Percentiles rank a stretch among this genome's conserved stretches.
phyloP scores from a whole-genome alignment of 1,284 basidiomycete species.

The Tranzscheliella williamsii region DNA sequence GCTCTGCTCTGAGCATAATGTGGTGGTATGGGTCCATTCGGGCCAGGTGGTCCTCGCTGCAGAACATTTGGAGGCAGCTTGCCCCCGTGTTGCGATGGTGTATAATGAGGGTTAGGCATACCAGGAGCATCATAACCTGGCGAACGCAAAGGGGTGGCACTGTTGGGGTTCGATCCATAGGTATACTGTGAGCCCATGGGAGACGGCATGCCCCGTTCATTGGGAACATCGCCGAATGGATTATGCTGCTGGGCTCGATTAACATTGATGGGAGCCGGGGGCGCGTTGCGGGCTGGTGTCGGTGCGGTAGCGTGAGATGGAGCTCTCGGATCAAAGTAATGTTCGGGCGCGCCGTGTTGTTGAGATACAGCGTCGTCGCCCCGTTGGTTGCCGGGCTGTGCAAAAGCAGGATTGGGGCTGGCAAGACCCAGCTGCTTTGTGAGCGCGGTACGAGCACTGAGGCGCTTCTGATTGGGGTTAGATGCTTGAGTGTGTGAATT shows the following conservation, averaged over 20 bases:
- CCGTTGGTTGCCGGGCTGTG: not conserved
- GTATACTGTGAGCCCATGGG: slow-evolving; percentile 6
- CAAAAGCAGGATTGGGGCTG: slow-evolving; percentile 9
- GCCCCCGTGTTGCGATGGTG: not conserved
- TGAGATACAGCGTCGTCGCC: not conserved
- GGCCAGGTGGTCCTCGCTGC: slow-evolving; percentile 27
- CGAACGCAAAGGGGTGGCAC: slow-evolving; percentile 28
- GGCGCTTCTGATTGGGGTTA: slow-evolving; percentile 2
- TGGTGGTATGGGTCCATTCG: slow-evolving; percentile 4
- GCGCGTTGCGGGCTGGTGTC: slow-evolving; percentile 7
- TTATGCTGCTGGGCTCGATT: slow-evolving; percentile 22
- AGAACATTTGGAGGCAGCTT: slow-evolving; percentile 23
- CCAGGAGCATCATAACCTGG: slow-evolving; percentile 14
- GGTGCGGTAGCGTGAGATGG: not conserved
- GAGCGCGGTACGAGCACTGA: slow-evolving; percentile 37
- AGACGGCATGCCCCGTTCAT: slow-evolving; percentile 5
- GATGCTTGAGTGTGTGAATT: not conserved
- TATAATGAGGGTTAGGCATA: slow-evolving; percentile 13
- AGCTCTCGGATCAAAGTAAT: not conserved
- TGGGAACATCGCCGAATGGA: not conserved
- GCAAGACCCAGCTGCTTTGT: slow-evolving; percentile 46
- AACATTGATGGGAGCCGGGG: slow-evolving; percentile 24
- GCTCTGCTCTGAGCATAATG: too few relatives aligned
- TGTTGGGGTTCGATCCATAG: slow-evolving; percentile 12
- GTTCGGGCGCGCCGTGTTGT: not conserved